These are phyloP conservation scores for Sugiyamaella sp. DNA, from an alignment of 1,139 yeast genomes.

Conservation along the genomic window DNA sequence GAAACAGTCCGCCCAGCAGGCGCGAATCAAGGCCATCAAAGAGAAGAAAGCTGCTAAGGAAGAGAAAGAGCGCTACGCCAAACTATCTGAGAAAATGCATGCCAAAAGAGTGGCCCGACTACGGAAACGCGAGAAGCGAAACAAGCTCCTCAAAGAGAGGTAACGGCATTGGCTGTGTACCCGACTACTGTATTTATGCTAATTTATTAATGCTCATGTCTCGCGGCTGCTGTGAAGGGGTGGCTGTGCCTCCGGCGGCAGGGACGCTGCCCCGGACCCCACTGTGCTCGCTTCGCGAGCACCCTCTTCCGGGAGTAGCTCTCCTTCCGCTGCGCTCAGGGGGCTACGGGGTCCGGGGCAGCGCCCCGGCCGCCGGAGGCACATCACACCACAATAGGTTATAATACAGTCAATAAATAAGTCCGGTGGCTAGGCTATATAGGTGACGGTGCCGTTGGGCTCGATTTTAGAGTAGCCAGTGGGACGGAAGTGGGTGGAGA, in stretches of 20 bases:
- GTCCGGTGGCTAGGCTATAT: constrained; percentile 6
- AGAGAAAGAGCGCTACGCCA: constrained; percentile 47
- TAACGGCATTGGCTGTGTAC: neutral
- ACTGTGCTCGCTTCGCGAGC: neutral
- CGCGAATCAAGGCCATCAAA: constrained; percentile 39
- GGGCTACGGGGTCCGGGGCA: neutral
- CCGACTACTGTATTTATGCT: neutral
- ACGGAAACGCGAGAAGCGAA: constrained; percentile 47
- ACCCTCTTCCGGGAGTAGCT: no score
- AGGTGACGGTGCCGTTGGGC: constrained; percentile 17
- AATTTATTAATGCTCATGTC: constrained; percentile 3
- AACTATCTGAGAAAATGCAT: constrained; percentile 47
- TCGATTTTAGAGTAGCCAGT: constrained; percentile 15
- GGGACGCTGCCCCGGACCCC: neutral
- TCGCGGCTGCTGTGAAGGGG: neutral
- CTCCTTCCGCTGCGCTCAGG: neutral
- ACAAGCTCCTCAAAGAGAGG: constrained; percentile 49
- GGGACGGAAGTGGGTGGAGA: constrained; percentile 1
- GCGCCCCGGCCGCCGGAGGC: constrained; percentile 1
- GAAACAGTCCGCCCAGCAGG: constrained; percentile 40
- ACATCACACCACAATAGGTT: neutral
- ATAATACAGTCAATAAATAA: constrained; percentile 5
- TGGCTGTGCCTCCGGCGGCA: neutral
- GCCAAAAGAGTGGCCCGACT: constrained; percentile 47
- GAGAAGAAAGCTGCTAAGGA: constrained; percentile 45